phyloP scores from a whole-genome alignment of 768 basidiomycete genomes.

The Boletus sp. region DNA sequence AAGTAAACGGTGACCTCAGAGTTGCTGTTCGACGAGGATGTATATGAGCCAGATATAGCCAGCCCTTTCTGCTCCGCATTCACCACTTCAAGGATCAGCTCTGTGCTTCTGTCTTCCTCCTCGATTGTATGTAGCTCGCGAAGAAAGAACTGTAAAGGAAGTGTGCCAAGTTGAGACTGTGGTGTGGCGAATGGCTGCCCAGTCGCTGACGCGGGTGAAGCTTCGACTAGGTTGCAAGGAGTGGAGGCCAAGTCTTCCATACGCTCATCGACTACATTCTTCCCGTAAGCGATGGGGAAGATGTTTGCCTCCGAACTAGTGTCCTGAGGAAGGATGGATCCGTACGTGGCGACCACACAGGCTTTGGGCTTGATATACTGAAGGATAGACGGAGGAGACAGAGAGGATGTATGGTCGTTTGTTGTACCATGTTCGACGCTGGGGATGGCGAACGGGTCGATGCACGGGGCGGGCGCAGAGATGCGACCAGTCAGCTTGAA shows the following conservation, averaged over 20 bases:
- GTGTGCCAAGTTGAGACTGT: not conserved
- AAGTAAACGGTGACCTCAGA: slow-evolving; percentile 5
- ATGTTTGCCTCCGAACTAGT: not conserved
- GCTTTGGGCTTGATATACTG: not conserved
- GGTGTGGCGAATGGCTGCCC: not conserved
- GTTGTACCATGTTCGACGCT: not conserved
- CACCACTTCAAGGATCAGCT: not conserved
- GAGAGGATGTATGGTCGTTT: not conserved
- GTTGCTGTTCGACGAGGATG: not conserved
- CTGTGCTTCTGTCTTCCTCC: slow-evolving; percentile 1
- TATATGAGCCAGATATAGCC: not conserved
- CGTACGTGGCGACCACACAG: not conserved
- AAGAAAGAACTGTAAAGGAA: not conserved
- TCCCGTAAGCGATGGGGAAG: not conserved
- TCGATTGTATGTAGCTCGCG: slow-evolving; percentile 1
- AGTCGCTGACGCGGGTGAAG: not conserved
- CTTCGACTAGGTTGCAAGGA: not conserved
- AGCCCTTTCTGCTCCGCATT: not conserved
- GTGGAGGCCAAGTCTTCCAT: not conserved
- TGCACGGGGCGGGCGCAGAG: not conserved
- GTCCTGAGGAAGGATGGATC: not conserved
- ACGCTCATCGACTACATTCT: not conserved
- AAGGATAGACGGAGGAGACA: not conserved
- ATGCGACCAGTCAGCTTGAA: slow-evolving; percentile 9
- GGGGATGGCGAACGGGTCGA: not conserved